Conservation (phyloP, 345 rosid genomes). For the Populus tremula region DNA sequence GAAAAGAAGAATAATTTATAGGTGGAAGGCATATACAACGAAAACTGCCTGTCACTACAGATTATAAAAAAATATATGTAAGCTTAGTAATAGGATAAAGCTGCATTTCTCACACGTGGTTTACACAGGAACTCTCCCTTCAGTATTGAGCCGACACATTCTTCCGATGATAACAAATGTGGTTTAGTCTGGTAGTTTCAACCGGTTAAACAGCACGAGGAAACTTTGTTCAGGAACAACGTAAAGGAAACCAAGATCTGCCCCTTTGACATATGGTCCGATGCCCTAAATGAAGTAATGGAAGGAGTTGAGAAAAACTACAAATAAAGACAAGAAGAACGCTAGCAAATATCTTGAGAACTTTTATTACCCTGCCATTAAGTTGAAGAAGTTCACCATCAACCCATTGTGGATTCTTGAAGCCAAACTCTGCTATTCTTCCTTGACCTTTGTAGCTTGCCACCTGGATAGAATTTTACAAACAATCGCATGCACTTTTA, state of each 20-base stretch:
- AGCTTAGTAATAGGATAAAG: neutral
- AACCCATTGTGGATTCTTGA: constrained; percentile 80
- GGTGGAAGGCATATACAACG: constrained; percentile 2
- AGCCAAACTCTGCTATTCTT: constrained; percentile 83
- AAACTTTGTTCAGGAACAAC: constrained; percentile 85
- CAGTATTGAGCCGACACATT: neutral
- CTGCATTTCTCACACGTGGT: neutral
- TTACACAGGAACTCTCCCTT: constrained; percentile 7
- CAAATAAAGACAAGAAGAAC: neutral
- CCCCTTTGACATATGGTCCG: constrained; percentile 75
- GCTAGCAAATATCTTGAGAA: neutral
- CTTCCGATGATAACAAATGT: neutral
- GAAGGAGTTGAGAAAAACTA: neutral
- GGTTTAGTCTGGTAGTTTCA: constrained; percentile 64
- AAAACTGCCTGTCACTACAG: constrained; percentile 10
- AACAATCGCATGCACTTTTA: neutral
- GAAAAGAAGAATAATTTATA: neutral
- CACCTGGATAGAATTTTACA: constrained; percentile 40
- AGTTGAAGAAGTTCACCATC: constrained; percentile 87
- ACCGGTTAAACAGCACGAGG: constrained; percentile 82
- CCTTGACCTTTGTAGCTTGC: constrained; percentile 88
- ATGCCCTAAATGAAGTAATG: constrained; percentile 49
- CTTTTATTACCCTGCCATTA: constrained; percentile 64
- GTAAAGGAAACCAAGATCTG: constrained; percentile 88
- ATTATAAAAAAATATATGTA: neutral